Evolutionary conservation across 23 red algal genomes (phyloP), one percentile per base, ranked within the genome.

Genomic region (Gracilaria vermiculophylla): DNA sequence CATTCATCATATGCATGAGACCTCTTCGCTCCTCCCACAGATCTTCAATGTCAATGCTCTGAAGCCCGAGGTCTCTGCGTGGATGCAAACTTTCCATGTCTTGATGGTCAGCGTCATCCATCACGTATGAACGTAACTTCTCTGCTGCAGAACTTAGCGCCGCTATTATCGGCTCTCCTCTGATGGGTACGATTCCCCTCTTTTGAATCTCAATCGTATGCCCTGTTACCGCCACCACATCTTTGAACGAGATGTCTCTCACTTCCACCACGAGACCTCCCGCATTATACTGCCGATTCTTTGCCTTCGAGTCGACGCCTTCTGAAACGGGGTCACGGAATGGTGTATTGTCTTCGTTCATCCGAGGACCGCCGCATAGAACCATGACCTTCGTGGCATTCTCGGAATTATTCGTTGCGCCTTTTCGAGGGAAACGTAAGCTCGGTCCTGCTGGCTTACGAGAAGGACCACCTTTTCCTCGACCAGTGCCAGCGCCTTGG

Each of bases 91-190:
- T 49, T 27, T 81, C 48, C 53, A 92, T 40, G 3, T 29, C 32
- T 9, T 54, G 65, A 44, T 14, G 0, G 41, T 78, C 53, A 0
- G 32, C 32, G 34, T 72, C 44, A 28, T 77, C 60, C 21, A 37
- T 75, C 11, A 73, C 74, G 49, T 93, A 76, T 6, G 36, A 55
- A 39, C 94, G 94, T 9, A 97, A 34, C 32, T 53, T 45, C 58
- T 97, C 94, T 78, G 91, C 77, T 16, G 84, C 64, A 32, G 82
- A n/a, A 2, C 80, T 78, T 36, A 97, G 51, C 49, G 85, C 88
- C 19, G 31, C 85, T 34, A 20, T 31, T 21, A 84, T 67, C 1
- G 91, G 89, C 17, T 80, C 88, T 9, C 94, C 94, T 32, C 94
- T 84, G 10, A 97, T 70, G 13, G 94, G 94, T 13, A 82, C 58